These are phyloP conservation scores for Pestalotiopsis sp. DNA, from an alignment of 2,329 filamentous ascomycete species.

Conservation along the genomic window DNA sequence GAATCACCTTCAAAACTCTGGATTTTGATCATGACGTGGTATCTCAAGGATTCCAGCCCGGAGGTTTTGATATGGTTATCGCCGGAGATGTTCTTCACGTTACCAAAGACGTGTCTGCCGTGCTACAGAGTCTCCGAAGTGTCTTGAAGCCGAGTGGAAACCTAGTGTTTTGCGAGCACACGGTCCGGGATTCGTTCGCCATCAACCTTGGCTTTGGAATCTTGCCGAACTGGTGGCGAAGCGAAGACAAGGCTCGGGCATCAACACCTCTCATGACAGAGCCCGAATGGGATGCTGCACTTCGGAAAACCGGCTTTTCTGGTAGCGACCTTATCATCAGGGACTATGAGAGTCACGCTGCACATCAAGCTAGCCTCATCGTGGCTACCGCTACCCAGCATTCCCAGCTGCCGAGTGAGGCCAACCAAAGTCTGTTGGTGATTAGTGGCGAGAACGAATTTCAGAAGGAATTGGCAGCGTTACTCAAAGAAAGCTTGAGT, in stretches of 20 bases:
- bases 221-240: constrained; percentile 13
- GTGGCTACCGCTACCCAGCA: constrained; percentile 15
- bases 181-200: constrained; percentile 7
- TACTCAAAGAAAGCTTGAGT: not conserved
- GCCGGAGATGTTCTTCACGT: constrained; percentile 25
- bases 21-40: constrained; percentile 20
- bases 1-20: constrained; percentile 23
- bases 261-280: constrained; percentile 8
- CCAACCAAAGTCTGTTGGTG: not conserved
- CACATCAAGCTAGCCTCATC: constrained; percentile 27
- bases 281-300: constrained; percentile 22
- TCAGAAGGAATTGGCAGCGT: not conserved
- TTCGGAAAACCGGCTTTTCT: constrained; percentile 24
- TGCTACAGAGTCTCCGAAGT: constrained; percentile 21
- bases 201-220: constrained; percentile 8
- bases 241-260: constrained; percentile 5
- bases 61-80: constrained; percentile 11
- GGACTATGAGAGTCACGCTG: constrained; percentile 22
- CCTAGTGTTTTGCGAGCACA: constrained; percentile 18
- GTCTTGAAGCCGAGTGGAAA: constrained; percentile 24
- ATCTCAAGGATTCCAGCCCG: not conserved
- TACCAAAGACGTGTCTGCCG: constrained; percentile 19
- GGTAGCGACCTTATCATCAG: constrained; percentile 26
- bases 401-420: not conserved
- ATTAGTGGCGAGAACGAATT: not conserved